Base-by-base conservation (phyloP, 768 basidiomycete genomes). In the Tulasnella sp. region DNA sequence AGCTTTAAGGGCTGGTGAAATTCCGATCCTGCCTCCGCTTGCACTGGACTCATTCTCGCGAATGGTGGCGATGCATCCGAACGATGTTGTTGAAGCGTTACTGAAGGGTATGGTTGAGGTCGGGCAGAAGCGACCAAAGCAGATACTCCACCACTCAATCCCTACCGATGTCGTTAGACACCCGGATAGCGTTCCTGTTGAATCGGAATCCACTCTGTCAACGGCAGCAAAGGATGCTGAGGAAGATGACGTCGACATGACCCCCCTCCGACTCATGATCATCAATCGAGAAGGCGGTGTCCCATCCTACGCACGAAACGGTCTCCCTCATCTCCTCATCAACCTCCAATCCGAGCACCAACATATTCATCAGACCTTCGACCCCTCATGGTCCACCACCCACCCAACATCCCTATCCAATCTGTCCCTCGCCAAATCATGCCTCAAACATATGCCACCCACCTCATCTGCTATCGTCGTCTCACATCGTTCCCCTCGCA, bases 221-320 rank as follows among this genome's bases (percentile, higher is more conserved):
- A 9, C 23, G 27, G 19, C 7, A 53, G 27, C n/a, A 38, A 13
- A 7, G 13, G 19, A 29, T 48, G 19, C 7, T 48, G 10, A 53
- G 51, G 19, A 38, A 38, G 80, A 84, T 30, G 73, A 79, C 3
- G 71, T 84, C 58, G 89, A 98, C 72, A 80, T 99, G 60, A 94
- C 92, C 3, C 96, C 96, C 1, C 75, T 97, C 56, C 87, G 96
- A 27, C 79, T 99, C 61, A 94, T 99, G 88, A 86, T 98, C 71
- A 97, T 99, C 72, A 95, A 93, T 70, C 81, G 86, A 19, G 90
- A 95, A 72, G 96, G 96, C 23, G 96, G 96, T 13, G 85, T 98
- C 2, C 96, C 96, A 21, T 98, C 96, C 0, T 98, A 97, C 69
- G 96, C 96, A 34, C 90, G 96, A 29, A 81, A 80, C 9, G 96